Evolutionary conservation across 2,329 filamentous ascomycete genomes (phyloP).

Genomic region (Fusarium nodosum): DNA sequence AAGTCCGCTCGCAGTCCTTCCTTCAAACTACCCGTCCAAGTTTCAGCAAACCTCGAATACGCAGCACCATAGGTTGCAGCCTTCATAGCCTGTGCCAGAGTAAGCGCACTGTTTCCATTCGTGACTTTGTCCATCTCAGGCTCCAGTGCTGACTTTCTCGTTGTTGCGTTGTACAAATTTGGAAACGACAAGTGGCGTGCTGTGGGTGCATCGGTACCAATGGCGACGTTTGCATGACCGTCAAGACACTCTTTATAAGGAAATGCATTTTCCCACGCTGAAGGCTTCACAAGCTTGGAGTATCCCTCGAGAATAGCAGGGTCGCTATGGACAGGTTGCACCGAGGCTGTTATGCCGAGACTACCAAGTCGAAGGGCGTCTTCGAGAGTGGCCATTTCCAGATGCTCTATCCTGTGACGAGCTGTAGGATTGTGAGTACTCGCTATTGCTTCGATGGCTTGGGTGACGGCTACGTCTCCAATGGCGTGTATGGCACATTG

Average conservation of each 20-base stretch:
- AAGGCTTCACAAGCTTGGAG: constrained; percentile 67
- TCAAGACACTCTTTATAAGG: constrained; percentile 73
- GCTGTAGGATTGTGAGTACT: constrained; percentile 58
- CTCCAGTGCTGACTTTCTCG: constrained; percentile 67
- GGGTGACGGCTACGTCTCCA: constrained; percentile 70
- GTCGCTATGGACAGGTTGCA: constrained; percentile 71
- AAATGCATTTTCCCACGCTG: constrained; percentile 70
- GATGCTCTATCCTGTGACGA: constrained; percentile 74
- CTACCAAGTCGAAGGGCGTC: constrained; percentile 70
- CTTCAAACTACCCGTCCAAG: constrained; percentile 65
- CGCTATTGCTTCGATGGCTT: constrained; percentile 69
- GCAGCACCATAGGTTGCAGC: constrained; percentile 69
- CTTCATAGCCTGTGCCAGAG: constrained; percentile 65
- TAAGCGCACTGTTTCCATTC: constrained; percentile 67
- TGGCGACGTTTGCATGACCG: constrained; percentile 66
- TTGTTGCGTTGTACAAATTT: constrained; percentile 72
- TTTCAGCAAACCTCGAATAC: constrained; percentile 70
- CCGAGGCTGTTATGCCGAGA: constrained; percentile 71
- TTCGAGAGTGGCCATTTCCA: constrained; percentile 68
- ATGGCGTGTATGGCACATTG: constrained; percentile 76
- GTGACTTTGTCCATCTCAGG: constrained; percentile 58
- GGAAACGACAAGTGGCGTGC: constrained; percentile 67
- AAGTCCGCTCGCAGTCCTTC: constrained; percentile 70
- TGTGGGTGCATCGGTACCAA: constrained; percentile 72
- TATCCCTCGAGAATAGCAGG: constrained; percentile 73